Base-by-base conservation (phyloP, 2,329 filamentous ascomycete species). In the Alternaria brassicicola region DNA sequence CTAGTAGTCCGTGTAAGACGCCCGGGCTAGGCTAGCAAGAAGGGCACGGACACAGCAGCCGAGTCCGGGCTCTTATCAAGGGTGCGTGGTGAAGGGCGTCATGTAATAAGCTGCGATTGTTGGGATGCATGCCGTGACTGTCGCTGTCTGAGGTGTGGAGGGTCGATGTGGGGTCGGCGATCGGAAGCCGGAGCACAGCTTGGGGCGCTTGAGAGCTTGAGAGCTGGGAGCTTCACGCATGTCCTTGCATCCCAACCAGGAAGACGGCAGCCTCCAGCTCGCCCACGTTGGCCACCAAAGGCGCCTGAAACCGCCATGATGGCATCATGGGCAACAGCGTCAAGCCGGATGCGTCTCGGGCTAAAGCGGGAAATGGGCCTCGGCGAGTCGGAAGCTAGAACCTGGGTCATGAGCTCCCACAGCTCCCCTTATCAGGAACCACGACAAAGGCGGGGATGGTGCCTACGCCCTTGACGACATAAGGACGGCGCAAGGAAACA, bases 281-380 rank as follows among this genome's bases (percentile, higher is more conserved):
- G 67, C 67, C 71, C 74, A 76, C 72, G 72, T 74, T 73, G 58
- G 62, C 61, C 61, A 65, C 46, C 64, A 66, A 47, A 53, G 71
- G 68, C 70, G 70, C 67, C 71, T 72, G 73, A 75, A 68, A 64
- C 59, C 61, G 45, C 59, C 62, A 71, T 70, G 66, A 71, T 73
- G 70, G 62, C 71, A 72, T 71, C 65, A 65, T 68, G 62, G 62
- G 55, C 57, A 46, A 58, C 53, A 61, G 60, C 61, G 59, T 65
- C 68, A 65, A 69, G 66, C 68, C 68, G 64, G 70, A 66, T 66
- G 56, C 58, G 55, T 64, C 50, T 57, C 60, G 65, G 64, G 56
- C 59, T 59, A 64, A 63, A 49, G 52, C 66, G 62, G 63, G 62
- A 63, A 59, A 35, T 62, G 61, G 62, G 62, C 65, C 69, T 72